These are phyloP conservation scores for Debaryomyces tyrocola DNA, from an alignment of 805 yeast species.

Conservation along the genomic window DNA sequence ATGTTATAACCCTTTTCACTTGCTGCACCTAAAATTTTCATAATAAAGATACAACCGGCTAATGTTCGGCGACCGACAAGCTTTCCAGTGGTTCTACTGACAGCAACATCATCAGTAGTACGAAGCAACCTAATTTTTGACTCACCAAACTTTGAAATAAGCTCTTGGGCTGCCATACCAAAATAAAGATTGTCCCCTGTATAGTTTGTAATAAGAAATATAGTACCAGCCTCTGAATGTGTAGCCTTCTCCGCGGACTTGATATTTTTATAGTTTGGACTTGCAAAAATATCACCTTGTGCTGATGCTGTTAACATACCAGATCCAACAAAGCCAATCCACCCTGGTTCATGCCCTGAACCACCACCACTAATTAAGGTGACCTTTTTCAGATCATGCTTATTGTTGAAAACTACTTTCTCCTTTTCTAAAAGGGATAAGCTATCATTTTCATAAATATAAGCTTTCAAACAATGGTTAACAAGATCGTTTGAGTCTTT, in stretches of 20 bases:
- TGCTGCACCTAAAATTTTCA: conserved; percentile 33
- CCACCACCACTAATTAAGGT: conserved; percentile 43
- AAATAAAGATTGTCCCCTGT: conserved; percentile 41
- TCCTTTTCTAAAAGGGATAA: conserved; percentile 37
- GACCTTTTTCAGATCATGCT: conserved; percentile 22
- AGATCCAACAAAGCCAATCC: conserved; percentile 38
- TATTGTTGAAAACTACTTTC: conserved; percentile 36
- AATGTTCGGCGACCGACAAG: conserved; percentile 38
- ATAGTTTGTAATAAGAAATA: conserved; percentile 36
- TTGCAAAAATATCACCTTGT: conserved; percentile 44
- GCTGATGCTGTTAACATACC: conserved; percentile 42
- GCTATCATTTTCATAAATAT: conserved; percentile 36
- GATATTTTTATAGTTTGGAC: conserved; percentile 38
- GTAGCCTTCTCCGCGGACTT: conserved; percentile 36
- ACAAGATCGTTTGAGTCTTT: conserved; percentile 33
- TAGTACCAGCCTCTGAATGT: conserved; percentile 34
- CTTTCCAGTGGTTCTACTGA: conserved; percentile 25
- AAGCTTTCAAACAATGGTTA: conserved; percentile 36
- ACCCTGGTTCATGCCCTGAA: conserved; percentile 45
- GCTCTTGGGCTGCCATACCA: conserved; percentile 40
- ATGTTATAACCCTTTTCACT: conserved; percentile 21
- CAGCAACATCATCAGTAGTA: conserved; percentile 37
- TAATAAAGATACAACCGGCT: conserved; percentile 30
- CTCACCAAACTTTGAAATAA: conserved; percentile 28
- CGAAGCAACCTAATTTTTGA: conserved; percentile 29